These are phyloP conservation scores for Friedmanniomyces endolithicus DNA, from an alignment of 495 filamentous ascomycete species.

Conservation along the genomic window DNA sequence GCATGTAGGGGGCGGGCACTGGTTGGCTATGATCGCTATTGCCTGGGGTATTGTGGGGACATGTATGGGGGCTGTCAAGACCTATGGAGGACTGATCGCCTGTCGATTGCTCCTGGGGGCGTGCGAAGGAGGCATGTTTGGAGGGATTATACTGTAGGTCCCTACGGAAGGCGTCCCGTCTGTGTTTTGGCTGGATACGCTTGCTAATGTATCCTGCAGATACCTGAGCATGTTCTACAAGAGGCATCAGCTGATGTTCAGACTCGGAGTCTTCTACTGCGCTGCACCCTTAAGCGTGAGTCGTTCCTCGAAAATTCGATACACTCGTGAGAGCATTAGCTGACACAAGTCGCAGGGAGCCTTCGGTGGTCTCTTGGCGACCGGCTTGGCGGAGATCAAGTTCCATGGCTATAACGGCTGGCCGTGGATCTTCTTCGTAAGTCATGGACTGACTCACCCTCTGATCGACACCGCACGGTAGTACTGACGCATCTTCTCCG, in stretches of 20 bases:
- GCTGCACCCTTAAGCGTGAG: slow-evolving; percentile 41
- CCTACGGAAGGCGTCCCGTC: slow-evolving; percentile 10
- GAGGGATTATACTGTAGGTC: slow-evolving; percentile 41
- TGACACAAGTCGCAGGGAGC: slow-evolving; percentile 32
- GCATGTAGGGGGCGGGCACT: slow-evolving; percentile 28
- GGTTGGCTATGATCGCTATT: slow-evolving; percentile 23
- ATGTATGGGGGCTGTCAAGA: slow-evolving; percentile 39
- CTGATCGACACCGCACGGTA: not conserved
- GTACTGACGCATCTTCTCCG: not conserved
- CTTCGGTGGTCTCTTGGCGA: slow-evolving; percentile 51
- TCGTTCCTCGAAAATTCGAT: too few species aligned
- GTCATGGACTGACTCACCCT: not conserved
- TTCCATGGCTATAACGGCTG: slow-evolving; percentile 35
- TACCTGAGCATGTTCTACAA: slow-evolving; percentile 34
- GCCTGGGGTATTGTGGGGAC: slow-evolving; percentile 42
- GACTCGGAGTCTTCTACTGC: slow-evolving; percentile 48
- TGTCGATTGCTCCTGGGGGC: slow-evolving; percentile 34
- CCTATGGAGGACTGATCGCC: slow-evolving; percentile 32
- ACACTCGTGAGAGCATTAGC: not conserved
- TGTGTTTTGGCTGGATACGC: too few species aligned
- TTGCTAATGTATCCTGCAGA: too few species aligned
- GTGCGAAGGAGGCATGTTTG: slow-evolving; percentile 40
- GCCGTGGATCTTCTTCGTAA: slow-evolving; percentile 35
- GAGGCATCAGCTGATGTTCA: slow-evolving; percentile 24
- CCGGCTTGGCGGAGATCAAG: slow-evolving; percentile 35